phyloP scores from a whole-genome alignment of 805 yeast genomes.

The Wickerhamiella alocasiicola region DNA sequence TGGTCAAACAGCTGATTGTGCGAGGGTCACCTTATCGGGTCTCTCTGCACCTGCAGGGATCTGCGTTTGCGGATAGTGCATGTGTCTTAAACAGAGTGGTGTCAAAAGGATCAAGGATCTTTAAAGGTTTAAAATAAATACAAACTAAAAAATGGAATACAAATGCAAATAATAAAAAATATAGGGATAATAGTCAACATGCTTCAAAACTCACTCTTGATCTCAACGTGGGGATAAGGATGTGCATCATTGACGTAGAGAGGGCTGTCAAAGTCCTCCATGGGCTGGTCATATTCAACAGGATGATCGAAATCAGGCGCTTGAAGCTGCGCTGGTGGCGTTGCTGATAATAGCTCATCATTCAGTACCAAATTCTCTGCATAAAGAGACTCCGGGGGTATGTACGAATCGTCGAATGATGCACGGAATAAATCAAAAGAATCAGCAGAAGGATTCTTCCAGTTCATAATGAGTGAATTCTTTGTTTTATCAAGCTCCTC shows the following conservation, averaged over 20 bases:
- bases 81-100: too few relatives aligned
- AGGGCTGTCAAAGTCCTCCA: constrained; percentile 4
- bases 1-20: too few relatives aligned
- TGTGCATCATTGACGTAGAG: too few relatives aligned
- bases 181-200: too few relatives aligned
- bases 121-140: constrained; percentile 1
- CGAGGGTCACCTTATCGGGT: too few relatives aligned
- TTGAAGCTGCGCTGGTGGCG: constrained; percentile 1
- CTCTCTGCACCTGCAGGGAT: too few relatives aligned
- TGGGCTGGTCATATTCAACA: constrained; percentile 6
- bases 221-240: constrained; percentile 6
- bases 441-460: constrained; percentile 2
- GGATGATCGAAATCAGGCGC: constrained; percentile 9
- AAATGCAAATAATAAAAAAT: constrained; percentile 6
- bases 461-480: constrained; percentile 8
- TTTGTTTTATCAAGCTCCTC: constrained; percentile 9
- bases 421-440: constrained; percentile 2
- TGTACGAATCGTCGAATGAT: constrained; percentile 5
- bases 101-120: too few relatives aligned
- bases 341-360: constrained; percentile 4
- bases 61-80: too few relatives aligned
- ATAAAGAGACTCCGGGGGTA: constrained; percentile 5
- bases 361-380: constrained; percentile 8
- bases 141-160: background rate
- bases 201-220: too few relatives aligned